Evolutionary conservation across 805 yeast species (phyloP).

Genomic region (Yarrowia keelungensis): DNA sequence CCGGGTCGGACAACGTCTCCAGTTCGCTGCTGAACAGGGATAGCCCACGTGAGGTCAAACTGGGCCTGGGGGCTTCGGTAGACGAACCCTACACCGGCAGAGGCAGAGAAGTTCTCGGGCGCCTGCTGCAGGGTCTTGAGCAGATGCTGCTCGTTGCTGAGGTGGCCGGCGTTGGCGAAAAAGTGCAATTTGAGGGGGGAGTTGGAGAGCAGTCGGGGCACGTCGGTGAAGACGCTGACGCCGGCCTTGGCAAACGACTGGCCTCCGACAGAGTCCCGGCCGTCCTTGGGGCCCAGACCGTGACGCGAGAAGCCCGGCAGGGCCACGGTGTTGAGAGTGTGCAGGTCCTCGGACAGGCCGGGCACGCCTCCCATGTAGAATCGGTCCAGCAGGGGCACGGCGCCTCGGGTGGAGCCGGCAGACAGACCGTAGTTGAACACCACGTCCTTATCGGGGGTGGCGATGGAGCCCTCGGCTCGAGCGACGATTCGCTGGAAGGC

Average conservation of each 20-base stretch:
- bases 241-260: slow-evolving; percentile 38
- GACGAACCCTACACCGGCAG: slow-evolving; percentile 35
- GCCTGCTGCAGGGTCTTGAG: slow-evolving; percentile 23
- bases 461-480: slow-evolving; percentile 22
- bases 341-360: slow-evolving; percentile 23
- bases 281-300: slow-evolving; percentile 39
- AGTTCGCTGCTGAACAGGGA: slow-evolving; percentile 36
- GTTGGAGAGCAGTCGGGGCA: slow-evolving; percentile 13
- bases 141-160: slow-evolving; percentile 32
- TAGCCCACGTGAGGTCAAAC: slow-evolving; percentile 37
- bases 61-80: slow-evolving; percentile 36
- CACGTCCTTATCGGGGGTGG: slow-evolving; percentile 17
- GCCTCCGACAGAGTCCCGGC: slow-evolving; percentile 36
- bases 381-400: slow-evolving; percentile 35
- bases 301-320: slow-evolving; percentile 35
- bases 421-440: slow-evolving; percentile 32
- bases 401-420: slow-evolving; percentile 32
- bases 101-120: slow-evolving; percentile 23
- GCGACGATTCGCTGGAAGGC: slow-evolving; percentile 27
- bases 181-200: slow-evolving; percentile 36
- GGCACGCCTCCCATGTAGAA: slow-evolving; percentile 39
- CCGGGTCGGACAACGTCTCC: slow-evolving; percentile 33
- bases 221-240: slow-evolving; percentile 7
- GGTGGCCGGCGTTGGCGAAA: slow-evolving; percentile 34
- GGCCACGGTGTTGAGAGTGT: slow-evolving; percentile 31